Percentiles rank a stretch among this genome's conserved stretches.
Conservation (phyloP, 257 asterid species). For the Hygrophila difformis region DNA sequence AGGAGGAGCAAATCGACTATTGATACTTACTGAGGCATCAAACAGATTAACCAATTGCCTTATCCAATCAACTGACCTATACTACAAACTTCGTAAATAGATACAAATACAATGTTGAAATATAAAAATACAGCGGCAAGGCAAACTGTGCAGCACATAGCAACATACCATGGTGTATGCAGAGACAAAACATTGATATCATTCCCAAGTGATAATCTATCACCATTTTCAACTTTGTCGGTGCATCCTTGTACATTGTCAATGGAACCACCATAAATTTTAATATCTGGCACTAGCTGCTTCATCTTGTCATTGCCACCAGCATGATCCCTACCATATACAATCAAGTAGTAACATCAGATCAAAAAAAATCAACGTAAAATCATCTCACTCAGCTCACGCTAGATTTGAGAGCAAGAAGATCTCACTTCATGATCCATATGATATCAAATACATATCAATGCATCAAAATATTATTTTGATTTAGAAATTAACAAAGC, state of each 20-base stretch:
- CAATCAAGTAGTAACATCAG: conserved; percentile 8
- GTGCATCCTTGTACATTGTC: conserved; percentile 87
- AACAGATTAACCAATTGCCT: too few relatives aligned
- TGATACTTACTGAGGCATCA: too few relatives aligned
- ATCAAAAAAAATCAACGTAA: conserved; percentile 1
- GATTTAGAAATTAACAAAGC: neutral
- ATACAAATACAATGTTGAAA: too few relatives aligned
- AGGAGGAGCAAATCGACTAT: too few relatives aligned
- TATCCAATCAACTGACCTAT: too few relatives aligned
- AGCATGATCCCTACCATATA: conserved; percentile 81
- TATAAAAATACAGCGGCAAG: too few relatives aligned
- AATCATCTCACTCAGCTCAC: neutral
- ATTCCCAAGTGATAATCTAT: conserved; percentile 58
- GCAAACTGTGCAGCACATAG: conserved; percentile 8
- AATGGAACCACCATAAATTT: conserved; percentile 72
- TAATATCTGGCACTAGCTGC: conserved; percentile 65
- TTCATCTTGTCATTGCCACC: conserved; percentile 92
- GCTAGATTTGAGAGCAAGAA: conserved; percentile 4
- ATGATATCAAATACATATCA: neutral
- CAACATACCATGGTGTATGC: conserved; percentile 83
- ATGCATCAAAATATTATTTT: neutral
- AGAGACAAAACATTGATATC: conserved; percentile 55
- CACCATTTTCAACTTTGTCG: conserved; percentile 74
- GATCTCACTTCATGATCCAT: conserved; percentile 5
- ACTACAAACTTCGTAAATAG: too few relatives aligned